Evolutionary conservation across 2,329 filamentous ascomycete genomes (phyloP).

Genomic region (Talaromyces verruculosus): DNA sequence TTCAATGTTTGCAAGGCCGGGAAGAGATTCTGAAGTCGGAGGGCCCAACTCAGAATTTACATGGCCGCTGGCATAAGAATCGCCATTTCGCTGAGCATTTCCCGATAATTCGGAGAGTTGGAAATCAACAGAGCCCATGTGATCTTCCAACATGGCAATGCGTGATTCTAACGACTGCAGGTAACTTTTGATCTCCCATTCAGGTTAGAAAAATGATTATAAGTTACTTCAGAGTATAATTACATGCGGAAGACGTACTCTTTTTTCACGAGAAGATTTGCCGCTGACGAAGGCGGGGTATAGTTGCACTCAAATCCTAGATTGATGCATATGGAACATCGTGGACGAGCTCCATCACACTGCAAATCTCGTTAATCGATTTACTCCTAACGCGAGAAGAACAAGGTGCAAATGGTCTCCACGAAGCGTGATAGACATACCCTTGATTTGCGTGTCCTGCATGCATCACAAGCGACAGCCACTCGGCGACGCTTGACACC

Average conservation of each 20-base stretch:
- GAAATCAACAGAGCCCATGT: slow-evolving; percentile 20
- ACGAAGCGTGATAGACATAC: neutral
- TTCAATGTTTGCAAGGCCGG: slow-evolving; percentile 10
- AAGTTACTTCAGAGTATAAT: neutral
- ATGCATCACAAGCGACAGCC: slow-evolving; percentile 43
- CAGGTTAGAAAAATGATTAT: neutral
- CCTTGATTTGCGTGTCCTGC: slow-evolving; percentile 35
- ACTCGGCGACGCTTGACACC: slow-evolving; percentile 40
- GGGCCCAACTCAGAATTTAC: neutral
- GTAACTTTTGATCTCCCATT: slow-evolving; percentile 20
- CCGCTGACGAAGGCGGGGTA: slow-evolving; percentile 35
- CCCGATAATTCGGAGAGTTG: neutral
- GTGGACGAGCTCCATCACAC: slow-evolving; percentile 42
- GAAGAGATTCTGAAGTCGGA: neutral
- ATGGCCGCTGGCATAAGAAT: neutral
- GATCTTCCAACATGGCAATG: slow-evolving; percentile 31
- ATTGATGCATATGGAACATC: slow-evolving; percentile 35
- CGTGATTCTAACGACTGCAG: slow-evolving; percentile 31
- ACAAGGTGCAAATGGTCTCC: neutral
- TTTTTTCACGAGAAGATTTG: slow-evolving; percentile 45
- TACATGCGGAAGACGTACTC: slow-evolving; percentile 29
- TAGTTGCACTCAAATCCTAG: slow-evolving; percentile 49
- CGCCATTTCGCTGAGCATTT: neutral
- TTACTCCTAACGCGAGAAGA: neutral
- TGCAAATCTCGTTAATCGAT: slow-evolving; percentile 21